Evolutionary conservation across 2,329 filamentous ascomycete genomes (phyloP).

Genomic region (Xylariaceae sp.): DNA sequence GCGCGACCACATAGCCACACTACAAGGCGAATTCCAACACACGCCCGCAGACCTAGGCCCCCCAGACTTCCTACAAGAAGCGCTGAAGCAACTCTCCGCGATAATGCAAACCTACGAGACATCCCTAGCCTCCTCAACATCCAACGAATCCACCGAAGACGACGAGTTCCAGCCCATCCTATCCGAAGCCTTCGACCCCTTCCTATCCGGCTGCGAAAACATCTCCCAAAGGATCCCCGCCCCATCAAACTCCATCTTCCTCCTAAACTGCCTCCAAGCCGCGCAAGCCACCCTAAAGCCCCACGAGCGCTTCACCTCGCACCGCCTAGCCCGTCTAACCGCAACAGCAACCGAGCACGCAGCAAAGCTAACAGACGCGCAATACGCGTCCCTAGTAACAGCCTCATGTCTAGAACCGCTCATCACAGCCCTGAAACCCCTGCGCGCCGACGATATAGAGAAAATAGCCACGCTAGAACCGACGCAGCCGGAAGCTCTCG

Average conservation of each 20-base stretch:
- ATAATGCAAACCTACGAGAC: conserved; percentile 87
- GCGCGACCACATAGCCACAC: conserved; percentile 70
- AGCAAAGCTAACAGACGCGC: conserved; percentile 58
- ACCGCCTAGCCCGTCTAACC: conserved; percentile 52
- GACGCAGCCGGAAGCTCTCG: conserved; percentile 59
- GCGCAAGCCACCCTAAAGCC: conserved; percentile 52
- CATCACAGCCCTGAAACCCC: conserved; percentile 51
- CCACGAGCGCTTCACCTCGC: conserved; percentile 59
- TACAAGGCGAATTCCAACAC: conserved; percentile 68
- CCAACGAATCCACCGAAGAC: conserved; percentile 41
- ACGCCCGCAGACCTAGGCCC: conserved; percentile 69
- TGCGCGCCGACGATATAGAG: conserved; percentile 43
- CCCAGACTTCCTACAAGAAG: conserved; percentile 75
- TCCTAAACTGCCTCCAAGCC: conserved; percentile 65
- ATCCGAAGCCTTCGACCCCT: conserved; percentile 78
- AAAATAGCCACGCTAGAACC: conserved; percentile 51
- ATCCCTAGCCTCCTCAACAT: conserved; percentile 55
- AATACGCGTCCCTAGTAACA: conserved; percentile 68
- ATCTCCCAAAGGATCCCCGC: conserved; percentile 58
- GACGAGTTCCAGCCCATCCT: conserved; percentile 72
- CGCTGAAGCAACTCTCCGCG: conserved; percentile 69
- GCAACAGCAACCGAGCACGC: conserved; percentile 52
- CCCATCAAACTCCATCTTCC: conserved; percentile 61
- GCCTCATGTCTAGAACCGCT: conserved; percentile 69
- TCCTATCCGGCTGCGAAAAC: conserved; percentile 69